Conservation (phyloP, 2,329 filamentous ascomycete species). For the Herpotrichia juniperi region DNA sequence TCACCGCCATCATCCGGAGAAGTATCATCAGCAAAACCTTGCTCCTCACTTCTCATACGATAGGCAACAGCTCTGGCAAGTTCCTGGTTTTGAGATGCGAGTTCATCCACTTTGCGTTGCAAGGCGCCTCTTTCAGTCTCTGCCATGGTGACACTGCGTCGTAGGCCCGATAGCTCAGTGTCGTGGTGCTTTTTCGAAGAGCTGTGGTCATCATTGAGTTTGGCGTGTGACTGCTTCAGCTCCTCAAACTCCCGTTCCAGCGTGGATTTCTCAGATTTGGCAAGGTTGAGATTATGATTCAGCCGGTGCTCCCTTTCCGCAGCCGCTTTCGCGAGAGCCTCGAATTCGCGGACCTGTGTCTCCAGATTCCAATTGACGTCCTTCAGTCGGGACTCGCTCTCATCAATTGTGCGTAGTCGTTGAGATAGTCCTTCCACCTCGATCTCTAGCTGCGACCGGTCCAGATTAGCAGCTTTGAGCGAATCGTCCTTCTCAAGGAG, state of each 20-base stretch:
- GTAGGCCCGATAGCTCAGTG: slow-evolving; percentile 82
- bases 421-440: slow-evolving; percentile 81
- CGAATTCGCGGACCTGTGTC: slow-evolving; percentile 85
- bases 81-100: slow-evolving; percentile 88
- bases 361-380: slow-evolving; percentile 99
- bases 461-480: slow-evolving; percentile 73
- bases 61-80: slow-evolving; percentile 82
- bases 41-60: slow-evolving; percentile 70
- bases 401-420: slow-evolving; percentile 81
- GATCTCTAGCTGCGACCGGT: slow-evolving; percentile 80
- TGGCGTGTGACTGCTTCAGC: slow-evolving; percentile 78
- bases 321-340: slow-evolving; percentile 74
- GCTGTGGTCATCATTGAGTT: slow-evolving; percentile 80
- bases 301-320: slow-evolving; percentile 84
- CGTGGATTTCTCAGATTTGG: slow-evolving; percentile 75
- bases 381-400: slow-evolving; percentile 95
- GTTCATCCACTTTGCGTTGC: slow-evolving; percentile 85
- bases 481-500: slow-evolving; percentile 88
- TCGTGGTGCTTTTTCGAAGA: slow-evolving; percentile 82
- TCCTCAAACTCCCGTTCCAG: slow-evolving; percentile 91
- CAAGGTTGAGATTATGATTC: slow-evolving; percentile 70
- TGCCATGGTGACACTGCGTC: slow-evolving; percentile 76
- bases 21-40: slow-evolving; percentile 62
- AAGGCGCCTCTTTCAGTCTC: slow-evolving; percentile 80
- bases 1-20: slow-evolving; percentile 48